A percentile compares a stretch with the other conserved stretches of the same genome.
Evolutionary conservation across 257 asterid species (phyloP).

Genomic region (Solanum chilense): DNA sequence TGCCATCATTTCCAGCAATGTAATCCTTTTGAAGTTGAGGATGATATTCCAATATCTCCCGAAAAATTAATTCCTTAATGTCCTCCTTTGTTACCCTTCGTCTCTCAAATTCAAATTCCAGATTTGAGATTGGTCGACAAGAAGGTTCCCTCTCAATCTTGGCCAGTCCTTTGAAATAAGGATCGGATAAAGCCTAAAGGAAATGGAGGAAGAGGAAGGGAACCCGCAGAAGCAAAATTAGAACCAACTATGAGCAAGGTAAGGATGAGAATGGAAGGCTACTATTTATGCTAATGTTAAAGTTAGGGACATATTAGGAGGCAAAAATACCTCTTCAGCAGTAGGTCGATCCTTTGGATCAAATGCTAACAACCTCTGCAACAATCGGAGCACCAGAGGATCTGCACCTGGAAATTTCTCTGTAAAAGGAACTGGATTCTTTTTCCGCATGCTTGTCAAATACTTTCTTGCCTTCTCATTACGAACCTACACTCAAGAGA

Average conservation of each 20-base stretch:
- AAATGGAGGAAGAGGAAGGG: neutral
- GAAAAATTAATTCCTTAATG: slow-evolving; percentile 61
- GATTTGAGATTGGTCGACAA: slow-evolving; percentile 68
- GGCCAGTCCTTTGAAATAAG: slow-evolving; percentile 82
- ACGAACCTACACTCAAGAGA: slow-evolving; percentile 53
- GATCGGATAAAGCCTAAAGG: slow-evolving; percentile 78
- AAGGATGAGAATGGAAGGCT: neutral
- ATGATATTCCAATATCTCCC: slow-evolving; percentile 80
- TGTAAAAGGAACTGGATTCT: slow-evolving; percentile 42
- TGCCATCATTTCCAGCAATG: slow-evolving; percentile 59
- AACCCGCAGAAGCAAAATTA: neutral
- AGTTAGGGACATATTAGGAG: neutral
- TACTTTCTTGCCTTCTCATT: slow-evolving; percentile 94
- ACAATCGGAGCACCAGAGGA: slow-evolving; percentile 58
- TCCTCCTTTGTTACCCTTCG: slow-evolving; percentile 77
- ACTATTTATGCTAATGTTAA: neutral
- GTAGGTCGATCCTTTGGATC: slow-evolving; percentile 92
- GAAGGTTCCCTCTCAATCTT: slow-evolving; percentile 89
- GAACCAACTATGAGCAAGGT: neutral
- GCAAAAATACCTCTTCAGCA: slow-evolving; percentile 62
- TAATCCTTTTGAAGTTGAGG: slow-evolving; percentile 83
- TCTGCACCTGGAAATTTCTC: slow-evolving; percentile 61
- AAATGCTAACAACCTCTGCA: slow-evolving; percentile 72
- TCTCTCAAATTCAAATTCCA: slow-evolving; percentile 88
- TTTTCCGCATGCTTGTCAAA: slow-evolving; percentile 65